Evolutionary conservation across 2,329 filamentous ascomycete species (phyloP), one percentile per base, ranked within the genome.

Genomic region (Drechslerella dactyloides): DNA sequence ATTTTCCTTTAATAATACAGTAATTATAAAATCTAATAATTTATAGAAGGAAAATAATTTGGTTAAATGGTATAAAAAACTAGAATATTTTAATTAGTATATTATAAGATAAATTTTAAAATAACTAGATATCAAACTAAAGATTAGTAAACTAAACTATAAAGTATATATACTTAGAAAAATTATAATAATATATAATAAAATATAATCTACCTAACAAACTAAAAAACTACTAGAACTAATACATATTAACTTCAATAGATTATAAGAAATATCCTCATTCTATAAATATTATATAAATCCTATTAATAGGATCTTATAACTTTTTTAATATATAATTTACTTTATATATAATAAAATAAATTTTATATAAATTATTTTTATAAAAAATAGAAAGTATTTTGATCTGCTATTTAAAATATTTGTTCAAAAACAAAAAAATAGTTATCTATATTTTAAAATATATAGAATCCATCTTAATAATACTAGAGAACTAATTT

Each of bases 21-120:
- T n/a, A 23, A 60, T 23, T 53, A 23, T n/a, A 30, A 52, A 60
- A 52, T 21, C 53, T 60, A 60, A 24, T 53, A 53, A 60, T 23
- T 23, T 53, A 21, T 51, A 8, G 53, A 53, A 52, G 4, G 4
- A 30, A 30, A n/a, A 15, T 53, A 21, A 52, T 48, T 23, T 30
- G 10, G 13, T 52, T 60, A 19, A 19, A 15, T 21, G 19, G 15
- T 23, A 23, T 60, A 60, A 30, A 17, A 52, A 17, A 52, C 53
- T 30, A 13, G n/a, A 21, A 27, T 19, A 21, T 30, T n/a, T n/a
- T 21, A 52, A 30, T 53, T 13, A 60, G 10, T 52, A 52, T 52
- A 53, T 54, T 60, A 52, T 17, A 53, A 52, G 53, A 15, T 52
- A n/a, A n/a, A 21, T 30, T 30, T 21, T 21, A 53, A n/a, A 53